phyloP scores from a whole-genome alignment of 331 rosid species.

The Malus hybrid region DNA sequence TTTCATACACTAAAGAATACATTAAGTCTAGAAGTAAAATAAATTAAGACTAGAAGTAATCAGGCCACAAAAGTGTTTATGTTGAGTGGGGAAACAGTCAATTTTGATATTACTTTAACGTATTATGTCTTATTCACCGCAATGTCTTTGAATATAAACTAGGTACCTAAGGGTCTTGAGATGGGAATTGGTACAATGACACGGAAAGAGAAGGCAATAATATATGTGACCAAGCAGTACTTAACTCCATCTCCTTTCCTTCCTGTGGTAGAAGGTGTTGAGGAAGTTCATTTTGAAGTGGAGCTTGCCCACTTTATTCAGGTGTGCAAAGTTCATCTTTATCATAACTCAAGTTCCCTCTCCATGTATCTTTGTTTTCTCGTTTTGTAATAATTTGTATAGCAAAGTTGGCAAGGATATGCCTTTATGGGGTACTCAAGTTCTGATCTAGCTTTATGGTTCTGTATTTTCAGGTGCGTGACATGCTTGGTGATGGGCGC shows the following conservation, averaged over 20 bases:
- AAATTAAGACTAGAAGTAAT: not conserved
- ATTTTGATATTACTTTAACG: not conserved
- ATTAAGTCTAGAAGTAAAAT: too few relatives aligned
- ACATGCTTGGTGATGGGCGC: conserved; percentile 98
- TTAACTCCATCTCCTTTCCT: conserved; percentile 67
- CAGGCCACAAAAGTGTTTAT: not conserved
- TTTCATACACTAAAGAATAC: not conserved
- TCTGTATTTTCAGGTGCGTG: conserved; percentile 65
- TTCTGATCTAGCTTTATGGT: conserved; percentile 17
- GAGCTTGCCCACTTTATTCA: conserved; percentile 90
- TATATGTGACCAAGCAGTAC: conserved; percentile 60
- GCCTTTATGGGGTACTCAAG: not conserved
- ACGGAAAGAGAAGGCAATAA: conserved; percentile 77
- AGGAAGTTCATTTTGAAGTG: conserved; percentile 83
- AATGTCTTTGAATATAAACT: conserved; percentile 10
- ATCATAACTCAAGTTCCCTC: conserved; percentile 7
- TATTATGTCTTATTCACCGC: not conserved
- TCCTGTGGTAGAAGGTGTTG: conserved; percentile 54
- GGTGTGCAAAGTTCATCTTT: conserved; percentile 40
- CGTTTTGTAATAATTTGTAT: not conserved
- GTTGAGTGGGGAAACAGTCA: not conserved
- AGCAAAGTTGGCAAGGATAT: not conserved
- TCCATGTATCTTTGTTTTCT: not conserved
- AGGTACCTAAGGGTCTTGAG: conserved; percentile 98
- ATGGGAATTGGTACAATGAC: conserved; percentile 93